Base-by-base conservation (phyloP, 306 rosid genomes). In the Vachellia collinsii region DNA sequence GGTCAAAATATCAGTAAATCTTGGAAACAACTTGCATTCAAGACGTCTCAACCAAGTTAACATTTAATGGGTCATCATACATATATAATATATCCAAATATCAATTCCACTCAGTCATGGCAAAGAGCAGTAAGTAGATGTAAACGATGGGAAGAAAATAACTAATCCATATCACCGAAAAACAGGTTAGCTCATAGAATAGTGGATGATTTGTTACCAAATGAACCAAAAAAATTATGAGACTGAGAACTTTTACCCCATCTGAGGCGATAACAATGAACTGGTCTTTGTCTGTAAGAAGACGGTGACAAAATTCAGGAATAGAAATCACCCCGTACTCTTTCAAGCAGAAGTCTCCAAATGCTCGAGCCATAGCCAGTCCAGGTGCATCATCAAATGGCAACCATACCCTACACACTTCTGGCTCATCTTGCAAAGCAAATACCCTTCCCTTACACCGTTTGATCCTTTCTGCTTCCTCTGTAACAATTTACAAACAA, bases 361-460 rank as follows among this genome's bases (percentile, higher is more conserved):
- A 93, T 46, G 99, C 99, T 80, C 99, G 89, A 88, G 99, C 98
- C 99, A 96, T 96, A 36, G 99, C 99, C 86, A 96, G 81, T 23
- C 99, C 99, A 20, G 98, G 99, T 22, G 99, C 98, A 86, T 96
- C 92, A 75, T 96, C 98, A 70, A 85, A 93, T 5, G 99, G 98
- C 83, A 96, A 77, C 98, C 99, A 96, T 23, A 96, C 98, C 83
- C 99, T 85, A 20, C 88, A 83, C 70, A 96, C 99, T 89, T 90
- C 97, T 48, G 99, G 99, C 72, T 96, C 99, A 90, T 96, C 99
- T 85, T 92, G 94, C 89, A 96, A 67, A 51, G 98, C 94, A 84
- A 96, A 96, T 63, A 96, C 98, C 80, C 99, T 88, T 51, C 99
- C 99, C 82, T 89, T 96, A 74, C 98, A 96, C 22, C 80, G 77